phyloP scores from a whole-genome alignment of 2,329 filamentous ascomycete genomes.

The Intubia oerlemansii region DNA sequence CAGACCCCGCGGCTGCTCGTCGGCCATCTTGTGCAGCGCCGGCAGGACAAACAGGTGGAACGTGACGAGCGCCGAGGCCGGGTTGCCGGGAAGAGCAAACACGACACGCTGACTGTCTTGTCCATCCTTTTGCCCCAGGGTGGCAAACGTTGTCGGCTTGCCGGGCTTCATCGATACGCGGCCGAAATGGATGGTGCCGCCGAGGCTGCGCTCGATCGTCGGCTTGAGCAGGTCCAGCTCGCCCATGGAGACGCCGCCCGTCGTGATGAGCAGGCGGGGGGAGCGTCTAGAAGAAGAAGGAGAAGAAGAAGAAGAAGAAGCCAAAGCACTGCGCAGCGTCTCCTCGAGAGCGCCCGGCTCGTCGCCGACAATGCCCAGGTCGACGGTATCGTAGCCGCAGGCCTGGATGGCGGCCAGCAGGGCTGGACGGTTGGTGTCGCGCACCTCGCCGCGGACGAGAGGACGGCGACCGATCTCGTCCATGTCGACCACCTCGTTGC shows the following conservation, averaged over 20 bases:
- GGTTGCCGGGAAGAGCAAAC: conserved; percentile 86
- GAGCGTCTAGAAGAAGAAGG: no score
- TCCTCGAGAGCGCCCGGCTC: conserved; percentile 54
- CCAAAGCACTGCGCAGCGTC: conserved; percentile 53
- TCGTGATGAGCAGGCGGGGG: conserved; percentile 80
- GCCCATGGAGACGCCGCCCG: conserved; percentile 92
- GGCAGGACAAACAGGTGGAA: conserved; percentile 90
- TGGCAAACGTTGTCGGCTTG: conserved; percentile 94
- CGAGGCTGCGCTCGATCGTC: conserved; percentile 74
- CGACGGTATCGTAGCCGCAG: conserved; percentile 58
- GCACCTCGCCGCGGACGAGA: conserved; percentile 61
- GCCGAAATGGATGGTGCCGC: conserved; percentile 89
- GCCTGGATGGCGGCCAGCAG: conserved; percentile 56
- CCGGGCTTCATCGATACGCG: conserved; percentile 95
- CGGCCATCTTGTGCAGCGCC: conserved; percentile 55
- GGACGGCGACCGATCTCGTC: conserved; percentile 27
- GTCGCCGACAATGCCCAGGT: conserved; percentile 71
- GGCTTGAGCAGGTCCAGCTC: conserved; percentile 93
- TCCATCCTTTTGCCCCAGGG: conserved; percentile 34
- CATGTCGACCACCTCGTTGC: conserved; percentile 78
- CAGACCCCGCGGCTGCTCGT: conserved; percentile 45
- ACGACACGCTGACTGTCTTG: conserved; percentile 28
- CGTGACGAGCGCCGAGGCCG: conserved; percentile 78
- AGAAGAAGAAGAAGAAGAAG: no score
- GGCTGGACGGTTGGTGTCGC: conserved; percentile 82